Percentiles rank a stretch among this genome's conserved stretches.
Conservation (phyloP, 2,329 filamentous ascomycete species). For the Torrubiellomyces zombiae region DNA sequence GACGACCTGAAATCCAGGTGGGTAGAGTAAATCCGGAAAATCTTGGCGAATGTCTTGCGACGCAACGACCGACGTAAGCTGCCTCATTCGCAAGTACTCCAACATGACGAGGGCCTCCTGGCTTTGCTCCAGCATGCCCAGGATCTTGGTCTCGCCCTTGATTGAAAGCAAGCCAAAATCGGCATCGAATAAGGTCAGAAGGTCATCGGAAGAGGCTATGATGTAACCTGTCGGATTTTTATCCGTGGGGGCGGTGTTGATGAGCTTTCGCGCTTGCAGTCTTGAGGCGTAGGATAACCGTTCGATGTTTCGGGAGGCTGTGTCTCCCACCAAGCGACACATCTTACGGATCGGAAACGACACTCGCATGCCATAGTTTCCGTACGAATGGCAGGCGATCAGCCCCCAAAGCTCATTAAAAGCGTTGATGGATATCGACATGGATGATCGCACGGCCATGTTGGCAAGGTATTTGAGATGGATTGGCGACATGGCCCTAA, state of each 20-base stretch:
- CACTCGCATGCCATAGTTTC: slow-evolving; percentile 64
- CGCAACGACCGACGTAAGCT: slow-evolving; percentile 56
- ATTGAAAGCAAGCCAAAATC: slow-evolving; percentile 79
- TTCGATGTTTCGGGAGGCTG: slow-evolving; percentile 75
- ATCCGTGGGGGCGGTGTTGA: slow-evolving; percentile 68
- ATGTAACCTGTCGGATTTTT: slow-evolving; percentile 81
- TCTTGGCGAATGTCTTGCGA: slow-evolving; percentile 62
- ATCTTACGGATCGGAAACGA: slow-evolving; percentile 85
- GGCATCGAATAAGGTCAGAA: slow-evolving; percentile 70
- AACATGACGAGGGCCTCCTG: slow-evolving; percentile 74
- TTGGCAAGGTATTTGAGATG: slow-evolving; percentile 75
- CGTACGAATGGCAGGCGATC: slow-evolving; percentile 75
- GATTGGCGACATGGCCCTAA: slow-evolving; percentile 81
- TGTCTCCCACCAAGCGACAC: slow-evolving; percentile 76
- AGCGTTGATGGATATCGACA: slow-evolving; percentile 85
- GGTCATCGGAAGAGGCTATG: slow-evolving; percentile 72
- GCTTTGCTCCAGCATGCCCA: slow-evolving; percentile 57
- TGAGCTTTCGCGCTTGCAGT: slow-evolving; percentile 71
- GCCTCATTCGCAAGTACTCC: slow-evolving; percentile 67
- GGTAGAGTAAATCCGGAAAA: slow-evolving; percentile 67
- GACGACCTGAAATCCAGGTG: slow-evolving; percentile 61
- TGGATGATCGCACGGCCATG: slow-evolving; percentile 84
- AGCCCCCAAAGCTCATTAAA: slow-evolving; percentile 78
- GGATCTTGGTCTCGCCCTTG: slow-evolving; percentile 71
- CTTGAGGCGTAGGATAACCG: slow-evolving; percentile 72